phyloP scores from a whole-genome alignment of 495 filamentous ascomycete genomes.

The Tuber calosporum region DNA sequence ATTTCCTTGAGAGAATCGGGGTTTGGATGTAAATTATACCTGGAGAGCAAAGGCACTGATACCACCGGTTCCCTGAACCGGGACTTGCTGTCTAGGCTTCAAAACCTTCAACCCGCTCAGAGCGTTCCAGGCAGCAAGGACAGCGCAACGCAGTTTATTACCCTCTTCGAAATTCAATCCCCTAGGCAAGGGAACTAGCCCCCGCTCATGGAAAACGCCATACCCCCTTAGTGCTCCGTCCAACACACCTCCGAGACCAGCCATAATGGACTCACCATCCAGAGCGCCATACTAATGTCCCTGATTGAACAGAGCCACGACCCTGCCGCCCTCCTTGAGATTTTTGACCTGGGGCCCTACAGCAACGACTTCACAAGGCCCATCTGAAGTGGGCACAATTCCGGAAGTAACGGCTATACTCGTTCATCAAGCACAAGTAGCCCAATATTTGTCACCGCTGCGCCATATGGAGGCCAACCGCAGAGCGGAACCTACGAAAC shows the following conservation, averaged over 20 bases:
- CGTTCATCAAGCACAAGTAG: neutral
- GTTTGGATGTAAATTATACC: constrained; percentile 43
- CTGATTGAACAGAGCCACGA: constrained; percentile 34
- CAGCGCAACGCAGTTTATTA: constrained; percentile 36
- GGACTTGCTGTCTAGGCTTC: constrained; percentile 38
- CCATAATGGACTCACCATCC: neutral
- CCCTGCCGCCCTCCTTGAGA: constrained; percentile 54
- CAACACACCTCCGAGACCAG: constrained; percentile 22
- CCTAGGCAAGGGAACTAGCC: constrained; percentile 33
- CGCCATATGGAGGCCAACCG: neutral
- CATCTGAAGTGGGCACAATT: constrained; percentile 12
- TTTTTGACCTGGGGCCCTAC: constrained; percentile 60
- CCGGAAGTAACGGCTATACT: constrained; percentile 7
- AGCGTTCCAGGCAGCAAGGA: constrained; percentile 45
- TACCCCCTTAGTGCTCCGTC: constrained; percentile 30
- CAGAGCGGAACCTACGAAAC: constrained; percentile 16
- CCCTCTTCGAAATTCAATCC: constrained; percentile 31
- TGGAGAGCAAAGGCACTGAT: constrained; percentile 43
- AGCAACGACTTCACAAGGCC: constrained; percentile 57
- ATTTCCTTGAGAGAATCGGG: neutral
- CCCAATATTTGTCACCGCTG: neutral
- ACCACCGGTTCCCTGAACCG: constrained; percentile 43
- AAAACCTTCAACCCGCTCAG: constrained; percentile 37
- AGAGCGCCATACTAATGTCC: constrained; percentile 21
- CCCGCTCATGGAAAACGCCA: constrained; percentile 38